These are phyloP conservation scores for Boechera retrofracta DNA, from an alignment of 345 rosid species.

Conservation along the genomic window DNA sequence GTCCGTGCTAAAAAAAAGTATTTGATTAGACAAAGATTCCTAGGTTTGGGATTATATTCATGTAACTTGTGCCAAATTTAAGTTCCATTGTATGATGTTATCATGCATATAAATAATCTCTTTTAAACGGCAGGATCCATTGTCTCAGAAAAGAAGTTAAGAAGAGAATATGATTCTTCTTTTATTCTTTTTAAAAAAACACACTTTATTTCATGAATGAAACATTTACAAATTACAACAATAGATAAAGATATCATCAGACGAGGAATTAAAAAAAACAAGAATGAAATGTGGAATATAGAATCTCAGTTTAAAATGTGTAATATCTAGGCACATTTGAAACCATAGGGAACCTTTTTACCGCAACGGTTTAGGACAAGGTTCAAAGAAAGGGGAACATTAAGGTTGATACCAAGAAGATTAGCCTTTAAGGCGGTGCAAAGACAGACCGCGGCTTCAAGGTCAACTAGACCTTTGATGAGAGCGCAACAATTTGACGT, in stretches of 20 bases:
- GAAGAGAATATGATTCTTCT: not conserved
- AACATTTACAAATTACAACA: conserved; percentile 15
- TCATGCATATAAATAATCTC: not conserved
- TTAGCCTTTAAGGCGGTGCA: conserved; percentile 30
- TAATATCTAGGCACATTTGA: conserved; percentile 16
- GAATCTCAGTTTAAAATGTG: not conserved
- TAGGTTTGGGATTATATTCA: not conserved
- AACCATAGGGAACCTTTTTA: conserved; percentile 35
- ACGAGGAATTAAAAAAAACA: not conserved
- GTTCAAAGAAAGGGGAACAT: conserved; percentile 30
- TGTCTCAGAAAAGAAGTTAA: no score
- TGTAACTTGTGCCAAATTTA: not conserved
- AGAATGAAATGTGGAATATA: not conserved
- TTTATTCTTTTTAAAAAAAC: no score
- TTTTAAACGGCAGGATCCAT: not conserved
- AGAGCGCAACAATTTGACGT: conserved; percentile 18
- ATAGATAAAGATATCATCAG: not conserved
- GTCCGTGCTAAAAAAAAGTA: not conserved
- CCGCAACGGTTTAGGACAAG: conserved; percentile 22
- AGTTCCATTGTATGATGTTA: not conserved
- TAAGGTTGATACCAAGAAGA: conserved; percentile 26
- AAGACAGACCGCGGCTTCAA: conserved; percentile 35
- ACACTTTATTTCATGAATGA: conserved; percentile 4
- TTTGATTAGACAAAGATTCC: not conserved
- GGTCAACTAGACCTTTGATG: conserved; percentile 22